Percentiles rank a stretch among this genome's conserved stretches.
These are phyloP conservation scores for Globisporangium cederbergense DNA, from an alignment of 352 stramenopile species.

Conservation along the genomic window DNA sequence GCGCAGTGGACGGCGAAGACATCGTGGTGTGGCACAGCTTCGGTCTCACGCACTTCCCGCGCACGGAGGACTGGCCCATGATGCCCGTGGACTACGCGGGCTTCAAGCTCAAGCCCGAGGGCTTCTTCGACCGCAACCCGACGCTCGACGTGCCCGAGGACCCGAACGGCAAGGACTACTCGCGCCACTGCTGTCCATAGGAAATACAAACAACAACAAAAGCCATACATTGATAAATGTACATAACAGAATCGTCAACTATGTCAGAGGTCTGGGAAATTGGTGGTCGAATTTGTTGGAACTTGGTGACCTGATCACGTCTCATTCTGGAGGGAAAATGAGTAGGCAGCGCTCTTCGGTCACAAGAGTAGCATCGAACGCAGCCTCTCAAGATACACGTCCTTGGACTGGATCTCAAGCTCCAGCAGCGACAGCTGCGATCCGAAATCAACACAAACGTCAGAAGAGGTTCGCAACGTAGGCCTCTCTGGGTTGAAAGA, in stretches of 20 bases:
- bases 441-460: constrained; percentile 1
- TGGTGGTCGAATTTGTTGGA: not conserved
- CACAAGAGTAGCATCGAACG: constrained; percentile 34
- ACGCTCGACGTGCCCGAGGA: constrained; percentile 46
- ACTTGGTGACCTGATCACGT: not conserved
- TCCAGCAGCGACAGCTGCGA: constrained; percentile 58
- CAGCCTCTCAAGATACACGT: constrained; percentile 65
- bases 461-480: not conserved
- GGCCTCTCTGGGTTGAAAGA: not conserved
- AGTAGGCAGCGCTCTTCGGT: not conserved
- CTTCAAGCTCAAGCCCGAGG: constrained; percentile 67
- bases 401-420: constrained; percentile 62
- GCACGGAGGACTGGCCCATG: constrained; percentile 68
- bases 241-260: not conserved
- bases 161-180: constrained; percentile 36
- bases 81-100: constrained; percentile 72
- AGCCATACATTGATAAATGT: not conserved
- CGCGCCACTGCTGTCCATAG: constrained; percentile 25
- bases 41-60: constrained; percentile 63
- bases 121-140: constrained; percentile 62
- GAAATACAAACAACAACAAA: not conserved
- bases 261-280: not conserved
- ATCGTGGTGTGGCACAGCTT: constrained; percentile 80
- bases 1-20: constrained; percentile 52
- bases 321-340: not conserved